Base-by-base conservation (phyloP, 2,329 filamentous ascomycete genomes). In the Decorospora gaudefroyi region DNA sequence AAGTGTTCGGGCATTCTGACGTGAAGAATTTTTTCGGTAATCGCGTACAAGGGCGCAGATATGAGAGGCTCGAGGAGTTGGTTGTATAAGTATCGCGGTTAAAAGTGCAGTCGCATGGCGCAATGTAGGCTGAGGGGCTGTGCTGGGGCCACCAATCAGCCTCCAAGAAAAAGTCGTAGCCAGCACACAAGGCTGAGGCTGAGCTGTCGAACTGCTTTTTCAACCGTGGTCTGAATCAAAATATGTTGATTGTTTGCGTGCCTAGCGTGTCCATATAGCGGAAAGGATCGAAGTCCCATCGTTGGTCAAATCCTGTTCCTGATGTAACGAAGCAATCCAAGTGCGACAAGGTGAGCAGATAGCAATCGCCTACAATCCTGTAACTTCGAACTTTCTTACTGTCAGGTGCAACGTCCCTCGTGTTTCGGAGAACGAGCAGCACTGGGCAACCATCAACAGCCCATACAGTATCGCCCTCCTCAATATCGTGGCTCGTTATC, bases 221-320 rank as follows among this genome's bases (percentile, higher is more conserved):
- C n/a, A n/a, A n/a, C n/a, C n/a, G n/a, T 25, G 18, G 11, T 32
- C 15, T 27, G 6, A 2, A 29, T 47, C 44, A 51, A 25, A 39
- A 10, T 4, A 51, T 29, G 6, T 43, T 22, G 15, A 51, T 48
- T 10, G 5, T 36, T 12, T 48, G 43, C 15, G 47, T 51, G 12
- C 39, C 47, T 32, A 38, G 13, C 6, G 26, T 29, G 12, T 46
- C 35, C 49, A 52, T 45, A 23, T 37, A 37, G 12, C 49, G 49
- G 15, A 52, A 52, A 7, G 49, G 49, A 22, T 52, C 34, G 16
- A 52, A 52, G 8, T 46, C 33, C 49, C 49, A 52, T 28, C 46
- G 22, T 30, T 42, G 37, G 11, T 45, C 35, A 10, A 42, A 28
- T 6, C 45, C 49, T 12, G 32, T 42, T 4, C 49, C 49, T 27